Conservation (phyloP, 805 yeast species). For the Lipomyces chichibuensis region DNA sequence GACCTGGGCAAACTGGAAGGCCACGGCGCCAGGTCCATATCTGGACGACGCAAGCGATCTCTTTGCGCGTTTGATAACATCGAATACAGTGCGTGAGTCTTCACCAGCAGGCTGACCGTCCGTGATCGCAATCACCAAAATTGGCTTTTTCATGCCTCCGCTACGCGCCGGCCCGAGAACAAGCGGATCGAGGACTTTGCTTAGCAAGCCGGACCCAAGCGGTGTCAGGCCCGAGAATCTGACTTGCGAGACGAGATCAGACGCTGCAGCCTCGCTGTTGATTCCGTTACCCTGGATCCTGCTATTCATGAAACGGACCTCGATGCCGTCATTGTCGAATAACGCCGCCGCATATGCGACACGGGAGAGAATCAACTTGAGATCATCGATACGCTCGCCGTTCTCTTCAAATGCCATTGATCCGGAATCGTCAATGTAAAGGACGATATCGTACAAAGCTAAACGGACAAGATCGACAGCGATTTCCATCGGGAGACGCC, state of each 20-base stretch:
- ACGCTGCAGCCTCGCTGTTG: constrained; percentile 37
- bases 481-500: constrained; percentile 41
- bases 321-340: constrained; percentile 42
- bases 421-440: constrained; percentile 43
- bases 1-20: constrained; percentile 44
- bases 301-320: constrained; percentile 42
- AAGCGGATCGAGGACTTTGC: constrained; percentile 41
- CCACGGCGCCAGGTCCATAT: constrained; percentile 42
- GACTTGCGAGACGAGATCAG: constrained; percentile 35
- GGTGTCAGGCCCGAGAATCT: constrained; percentile 42
- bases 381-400: constrained; percentile 43
- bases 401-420: constrained; percentile 44
- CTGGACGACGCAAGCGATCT: constrained; percentile 33
- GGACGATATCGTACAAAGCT: constrained; percentile 42
- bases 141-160: constrained; percentile 40
- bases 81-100: constrained; percentile 34
- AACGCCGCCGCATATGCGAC: constrained; percentile 41
- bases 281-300: constrained; percentile 37
- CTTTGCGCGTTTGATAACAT: constrained; percentile 39
- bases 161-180: constrained; percentile 38
- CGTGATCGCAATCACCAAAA: constrained; percentile 41
- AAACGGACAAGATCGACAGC: constrained; percentile 41
- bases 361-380: constrained; percentile 40
- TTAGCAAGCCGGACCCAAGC: constrained; percentile 38
- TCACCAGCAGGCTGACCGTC: constrained; percentile 45